These are phyloP conservation scores for Cladophialophora bantiana DNA, from an alignment of 2,329 filamentous ascomycete genomes.

Conservation along the genomic window DNA sequence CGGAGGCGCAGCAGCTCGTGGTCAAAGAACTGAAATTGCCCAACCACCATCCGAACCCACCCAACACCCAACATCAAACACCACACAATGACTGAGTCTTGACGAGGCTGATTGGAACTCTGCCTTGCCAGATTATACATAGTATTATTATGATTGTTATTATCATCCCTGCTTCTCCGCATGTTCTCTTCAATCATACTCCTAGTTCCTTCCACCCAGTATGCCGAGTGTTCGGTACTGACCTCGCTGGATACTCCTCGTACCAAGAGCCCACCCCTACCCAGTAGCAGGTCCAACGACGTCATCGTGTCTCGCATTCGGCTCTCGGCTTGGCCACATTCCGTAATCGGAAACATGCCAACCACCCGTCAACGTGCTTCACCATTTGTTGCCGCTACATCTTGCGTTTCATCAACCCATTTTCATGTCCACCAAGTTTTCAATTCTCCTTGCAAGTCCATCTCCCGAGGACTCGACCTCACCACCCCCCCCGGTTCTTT, in stretches of 20 bases:
- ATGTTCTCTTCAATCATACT: too few relatives aligned
- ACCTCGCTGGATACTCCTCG: too few relatives aligned
- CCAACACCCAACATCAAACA: background rate
- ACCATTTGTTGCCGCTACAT: background rate
- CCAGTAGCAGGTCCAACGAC: background rate
- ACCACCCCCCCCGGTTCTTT: too few relatives aligned
- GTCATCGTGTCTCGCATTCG: slow-evolving; percentile 7
- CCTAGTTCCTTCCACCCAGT: too few relatives aligned
- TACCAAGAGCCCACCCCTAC: background rate
- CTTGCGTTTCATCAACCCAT: background rate
- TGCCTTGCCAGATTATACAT: background rate
- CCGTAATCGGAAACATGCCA: slow-evolving; percentile 3
- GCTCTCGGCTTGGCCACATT: slow-evolving; percentile 2
- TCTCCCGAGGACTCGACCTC: too few relatives aligned
- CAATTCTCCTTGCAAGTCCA: too few relatives aligned
- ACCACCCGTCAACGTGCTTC: background rate
- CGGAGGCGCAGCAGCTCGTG: slow-evolving; percentile 9
- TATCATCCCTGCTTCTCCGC: background rate
- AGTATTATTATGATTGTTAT: background rate
- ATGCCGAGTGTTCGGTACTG: too few relatives aligned
- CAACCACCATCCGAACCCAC: background rate
- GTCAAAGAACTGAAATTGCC: slow-evolving; percentile 14
- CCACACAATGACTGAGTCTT: background rate
- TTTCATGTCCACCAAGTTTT: background rate
- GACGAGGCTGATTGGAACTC: slow-evolving; percentile 6